A percentile compares a stretch with the other conserved stretches of the same genome.
Conservation (phyloP, 352 stramenopile species). For the Hyphochytrium catenoides region DNA sequence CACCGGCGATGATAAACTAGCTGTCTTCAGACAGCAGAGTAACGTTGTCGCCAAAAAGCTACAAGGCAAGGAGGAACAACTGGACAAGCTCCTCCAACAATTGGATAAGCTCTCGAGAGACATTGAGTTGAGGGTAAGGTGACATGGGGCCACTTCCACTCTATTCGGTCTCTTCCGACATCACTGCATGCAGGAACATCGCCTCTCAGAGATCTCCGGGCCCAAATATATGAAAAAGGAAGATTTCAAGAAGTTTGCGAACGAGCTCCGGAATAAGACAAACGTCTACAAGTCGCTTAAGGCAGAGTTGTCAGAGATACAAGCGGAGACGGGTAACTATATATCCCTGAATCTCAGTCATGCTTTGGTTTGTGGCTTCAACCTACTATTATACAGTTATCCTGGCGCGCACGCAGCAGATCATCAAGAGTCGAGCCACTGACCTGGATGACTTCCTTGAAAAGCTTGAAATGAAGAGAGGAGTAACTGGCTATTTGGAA, state of each 20-base stretch:
- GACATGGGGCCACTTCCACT: neutral
- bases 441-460: slow-evolving; percentile 59
- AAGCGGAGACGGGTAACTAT: slow-evolving; percentile 60
- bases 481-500: slow-evolving; percentile 54
- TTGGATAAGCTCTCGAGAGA: slow-evolving; percentile 27
- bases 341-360: no score
- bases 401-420: slow-evolving; percentile 66
- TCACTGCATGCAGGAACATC: slow-evolving; percentile 14
- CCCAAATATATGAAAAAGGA: slow-evolving; percentile 57
- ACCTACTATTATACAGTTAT: no score
- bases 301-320: slow-evolving; percentile 48
- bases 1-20: slow-evolving; percentile 62
- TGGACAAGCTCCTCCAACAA: slow-evolving; percentile 34
- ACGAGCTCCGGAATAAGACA: slow-evolving; percentile 65
- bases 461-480: slow-evolving; percentile 53
- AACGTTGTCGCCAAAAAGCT: slow-evolving; percentile 64
- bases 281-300: slow-evolving; percentile 74
- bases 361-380: no score
- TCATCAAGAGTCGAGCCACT: slow-evolving; percentile 53
- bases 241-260: slow-evolving; percentile 68
- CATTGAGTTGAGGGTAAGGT: slow-evolving; percentile 19
- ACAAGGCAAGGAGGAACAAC: slow-evolving; percentile 58
- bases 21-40: slow-evolving; percentile 65
- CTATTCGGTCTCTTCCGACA: no score
- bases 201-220: slow-evolving; percentile 25